These are phyloP conservation scores for Mycena latifolia DNA, from an alignment of 768 basidiomycete genomes.

Conservation along the genomic window DNA sequence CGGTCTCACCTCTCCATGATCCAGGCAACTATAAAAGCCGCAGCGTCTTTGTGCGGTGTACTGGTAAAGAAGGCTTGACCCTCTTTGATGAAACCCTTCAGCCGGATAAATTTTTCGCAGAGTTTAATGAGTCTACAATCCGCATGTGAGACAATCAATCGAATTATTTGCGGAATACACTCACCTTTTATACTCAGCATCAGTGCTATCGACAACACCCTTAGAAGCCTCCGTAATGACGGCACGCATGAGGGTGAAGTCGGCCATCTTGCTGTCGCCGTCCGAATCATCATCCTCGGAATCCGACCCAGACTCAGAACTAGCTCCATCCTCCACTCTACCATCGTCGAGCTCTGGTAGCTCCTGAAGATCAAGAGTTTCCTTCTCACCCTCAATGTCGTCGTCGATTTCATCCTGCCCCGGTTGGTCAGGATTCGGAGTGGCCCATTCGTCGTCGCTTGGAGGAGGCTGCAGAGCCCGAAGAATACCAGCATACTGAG, in stretches of 20 bases:
- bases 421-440: neutral
- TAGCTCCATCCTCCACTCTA: conserved; percentile 8
- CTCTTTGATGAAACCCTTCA: conserved; percentile 32
- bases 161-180: neutral
- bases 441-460: neutral
- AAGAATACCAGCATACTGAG: conserved; percentile 15
- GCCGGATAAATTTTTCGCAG: conserved; percentile 36
- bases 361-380: conserved; percentile 1
- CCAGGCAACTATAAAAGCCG: conserved; percentile 42
- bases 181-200: conserved; percentile 46
- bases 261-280: conserved; percentile 13
- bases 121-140: conserved; percentile 35
- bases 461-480: neutral
- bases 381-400: conserved; percentile 26
- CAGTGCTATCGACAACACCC: conserved; percentile 46
- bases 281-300: conserved; percentile 30
- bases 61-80: conserved; percentile 36
- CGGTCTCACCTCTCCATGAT: conserved; percentile 41
- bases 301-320: neutral
- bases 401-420: conserved; percentile 27
- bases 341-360: neutral
- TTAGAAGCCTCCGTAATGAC: conserved; percentile 43
- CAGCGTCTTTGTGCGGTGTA: conserved; percentile 33
- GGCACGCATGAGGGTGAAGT: conserved; percentile 8
- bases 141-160: neutral